Evolutionary conservation across 1,284 basidiomycete genomes (phyloP), one percentile per base, ranked within the genome.

Genomic region (Ustilago vetiveriae): DNA sequence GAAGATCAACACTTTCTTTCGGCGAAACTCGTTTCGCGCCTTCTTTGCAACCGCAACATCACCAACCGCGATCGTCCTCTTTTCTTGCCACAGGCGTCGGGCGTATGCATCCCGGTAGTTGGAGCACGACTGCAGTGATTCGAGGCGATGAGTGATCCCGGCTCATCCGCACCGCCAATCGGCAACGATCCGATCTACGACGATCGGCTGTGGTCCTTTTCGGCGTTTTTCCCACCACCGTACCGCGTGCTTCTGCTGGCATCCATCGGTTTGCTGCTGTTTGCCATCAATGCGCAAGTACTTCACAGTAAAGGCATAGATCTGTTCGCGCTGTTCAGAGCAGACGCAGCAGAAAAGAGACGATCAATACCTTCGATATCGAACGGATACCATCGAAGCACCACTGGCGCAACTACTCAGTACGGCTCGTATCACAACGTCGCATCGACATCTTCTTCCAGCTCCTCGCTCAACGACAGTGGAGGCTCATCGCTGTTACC

Each of bases 201-300:
- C 26, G 32, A 41, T 16, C 29, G 56, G 19, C 46, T 56, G 1
- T 60, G 56, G 35, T 62, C 72, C 6, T 81, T 81, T 41, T 75
- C 75, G 10, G 69, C 63, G 14, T 70, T 65, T 19, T 65, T 80
- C 26, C 80, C 80, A 19, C 80, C 77, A 9, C 74, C 78, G 4
- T 79, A 79, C 43, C 73, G 80, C 29, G 76, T 80, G 16, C 40
- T 80, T 16, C 44, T 79, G n/a, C 71, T 81, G 9, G 60, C 78
- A 8, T 72, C 72, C 6, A 51, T 76, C 9, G 76, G 77, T 4
- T 40, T 81, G 32, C 52, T 75, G 8, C 64, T 74, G 40, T 80
- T 76, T 19, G 76, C 63, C 7, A 45, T 63, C 33, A 75, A 77
- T 40, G 47, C 79, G 6, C 29, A 59, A 11, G 42, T 75, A 14